Evolutionary conservation across 768 basidiomycete species (phyloP).

Genomic region (Favolaschia claudopus): DNA sequence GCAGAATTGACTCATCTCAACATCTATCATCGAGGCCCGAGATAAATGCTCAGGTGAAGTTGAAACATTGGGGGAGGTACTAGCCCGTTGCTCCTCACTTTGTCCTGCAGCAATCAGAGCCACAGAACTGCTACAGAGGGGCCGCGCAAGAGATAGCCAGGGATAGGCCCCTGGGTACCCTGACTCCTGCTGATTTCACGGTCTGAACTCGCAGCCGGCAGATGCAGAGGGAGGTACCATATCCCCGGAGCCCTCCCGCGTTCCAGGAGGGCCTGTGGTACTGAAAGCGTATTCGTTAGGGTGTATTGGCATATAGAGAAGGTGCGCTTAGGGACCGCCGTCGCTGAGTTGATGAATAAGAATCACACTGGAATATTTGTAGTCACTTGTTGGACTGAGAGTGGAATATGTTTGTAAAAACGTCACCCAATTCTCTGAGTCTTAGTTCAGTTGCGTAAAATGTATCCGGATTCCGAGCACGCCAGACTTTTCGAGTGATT

Average conservation of each 20-base stretch:
- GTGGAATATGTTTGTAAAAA: no score
- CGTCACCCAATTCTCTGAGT: no score
- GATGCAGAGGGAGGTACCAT: neutral
- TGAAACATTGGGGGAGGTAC: constrained; percentile 1
- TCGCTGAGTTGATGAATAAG: no score
- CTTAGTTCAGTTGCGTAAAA: no score
- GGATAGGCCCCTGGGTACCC: neutral
- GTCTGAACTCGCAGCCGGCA: neutral
- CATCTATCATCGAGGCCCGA: neutral
- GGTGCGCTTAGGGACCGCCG: neutral
- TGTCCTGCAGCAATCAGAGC: neutral
- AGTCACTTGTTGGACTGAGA: no score
- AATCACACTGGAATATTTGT: no score
- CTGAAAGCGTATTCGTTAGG: neutral
- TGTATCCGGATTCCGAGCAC: no score
- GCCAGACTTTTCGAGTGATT: no score
- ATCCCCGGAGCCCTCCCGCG: constrained; percentile 1
- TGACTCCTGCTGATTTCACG: neutral
- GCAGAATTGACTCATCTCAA: no score
- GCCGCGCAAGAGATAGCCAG: neutral
- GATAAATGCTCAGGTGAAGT: neutral
- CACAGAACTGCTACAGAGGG: constrained; percentile 9
- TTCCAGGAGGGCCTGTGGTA: neutral
- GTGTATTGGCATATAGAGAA: neutral
- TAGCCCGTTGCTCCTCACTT: constrained; percentile 4